These are phyloP conservation scores for Yarrowia galli DNA, from an alignment of 1,139 yeast species.

Conservation along the genomic window DNA sequence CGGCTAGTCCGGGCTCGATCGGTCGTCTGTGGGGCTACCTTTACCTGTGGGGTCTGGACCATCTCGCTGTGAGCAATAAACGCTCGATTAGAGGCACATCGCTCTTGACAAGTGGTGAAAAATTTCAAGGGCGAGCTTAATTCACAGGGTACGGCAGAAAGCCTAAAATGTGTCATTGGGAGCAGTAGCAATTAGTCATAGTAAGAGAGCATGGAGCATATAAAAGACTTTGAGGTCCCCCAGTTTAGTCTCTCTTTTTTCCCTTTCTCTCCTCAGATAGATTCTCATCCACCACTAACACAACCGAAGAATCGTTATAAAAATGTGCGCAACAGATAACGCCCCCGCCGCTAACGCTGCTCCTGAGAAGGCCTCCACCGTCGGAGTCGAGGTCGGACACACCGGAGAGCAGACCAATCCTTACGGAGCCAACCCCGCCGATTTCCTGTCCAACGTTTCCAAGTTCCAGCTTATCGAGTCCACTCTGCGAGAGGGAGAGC, in stretches of 20 bases:
- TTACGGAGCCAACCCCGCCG: conserved; percentile 95
- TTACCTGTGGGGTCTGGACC: not conserved
- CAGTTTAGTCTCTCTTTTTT: conserved; percentile 20
- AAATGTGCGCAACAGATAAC: conserved; percentile 38
- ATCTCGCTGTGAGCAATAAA: conserved; percentile 18
- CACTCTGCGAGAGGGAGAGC: conserved; percentile 97
- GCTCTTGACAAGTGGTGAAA: conserved; percentile 21
- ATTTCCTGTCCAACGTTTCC: conserved; percentile 86
- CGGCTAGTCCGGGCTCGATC: not conserved
- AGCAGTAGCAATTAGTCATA: conserved; percentile 39
- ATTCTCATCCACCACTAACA: conserved; percentile 10
- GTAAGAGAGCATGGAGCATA: conserved; percentile 27
- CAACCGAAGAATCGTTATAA: conserved; percentile 8
- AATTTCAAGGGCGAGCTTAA: conserved; percentile 26
- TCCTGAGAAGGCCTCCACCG: conserved; percentile 27
- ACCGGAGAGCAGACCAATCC: conserved; percentile 60
- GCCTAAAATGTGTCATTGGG: conserved; percentile 39
- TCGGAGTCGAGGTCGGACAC: conserved; percentile 38
- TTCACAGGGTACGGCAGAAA: conserved; percentile 7
- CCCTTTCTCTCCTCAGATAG: conserved; percentile 1
- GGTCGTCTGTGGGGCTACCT: not conserved
- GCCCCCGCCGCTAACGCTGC: conserved; percentile 36
- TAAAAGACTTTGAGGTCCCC: conserved; percentile 34
- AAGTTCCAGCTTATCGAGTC: conserved; percentile 93
- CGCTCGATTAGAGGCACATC: conserved; percentile 21